Evolutionary conservation across 129 eudicot species (phyloP).

Genomic region (Tagetes erecta): DNA sequence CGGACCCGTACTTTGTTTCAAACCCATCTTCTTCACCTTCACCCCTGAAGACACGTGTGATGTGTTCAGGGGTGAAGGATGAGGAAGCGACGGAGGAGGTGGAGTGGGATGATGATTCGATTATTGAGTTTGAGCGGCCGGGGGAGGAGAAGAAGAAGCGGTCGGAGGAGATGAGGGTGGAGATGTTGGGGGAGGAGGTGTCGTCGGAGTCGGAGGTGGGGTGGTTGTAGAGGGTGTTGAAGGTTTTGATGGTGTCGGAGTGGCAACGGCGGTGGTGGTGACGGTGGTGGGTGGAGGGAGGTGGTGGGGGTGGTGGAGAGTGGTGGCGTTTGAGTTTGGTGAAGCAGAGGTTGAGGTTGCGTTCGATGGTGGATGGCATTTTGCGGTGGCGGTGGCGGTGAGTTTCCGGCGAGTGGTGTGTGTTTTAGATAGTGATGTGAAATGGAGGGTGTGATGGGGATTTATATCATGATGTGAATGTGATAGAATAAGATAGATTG

Average conservation of each 20-base stretch:
- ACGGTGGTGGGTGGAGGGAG: constrained; percentile 35
- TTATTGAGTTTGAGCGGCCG: constrained; percentile 83
- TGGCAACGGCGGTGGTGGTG: constrained; percentile 31
- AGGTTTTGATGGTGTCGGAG: constrained; percentile 49
- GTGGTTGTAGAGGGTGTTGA: constrained; percentile 75
- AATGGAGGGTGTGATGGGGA: background rate
- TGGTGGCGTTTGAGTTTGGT: constrained; percentile 49
- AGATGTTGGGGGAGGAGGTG: constrained; percentile 52
- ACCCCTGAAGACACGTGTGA: too few species aligned
- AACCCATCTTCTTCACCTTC: too few species aligned
- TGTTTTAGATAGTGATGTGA: background rate
- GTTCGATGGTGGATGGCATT: constrained; percentile 59
- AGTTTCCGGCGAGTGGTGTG: background rate
- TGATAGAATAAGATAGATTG: background rate
- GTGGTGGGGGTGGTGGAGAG: constrained; percentile 40
- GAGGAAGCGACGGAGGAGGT: constrained; percentile 50
- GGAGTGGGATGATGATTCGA: constrained; percentile 56
- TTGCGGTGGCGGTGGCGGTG: background rate
- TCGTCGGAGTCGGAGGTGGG: constrained; percentile 33
- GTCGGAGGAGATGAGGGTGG: constrained; percentile 65
- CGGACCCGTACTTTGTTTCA: background rate
- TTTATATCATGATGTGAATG: background rate
- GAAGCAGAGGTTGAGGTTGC: constrained; percentile 74
- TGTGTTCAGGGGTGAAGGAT: constrained; percentile 31
- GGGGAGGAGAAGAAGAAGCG: constrained; percentile 98